phyloP scores from a whole-genome alignment of 2,329 filamentous ascomycete genomes.

The Pestalotiopsis sp. region DNA sequence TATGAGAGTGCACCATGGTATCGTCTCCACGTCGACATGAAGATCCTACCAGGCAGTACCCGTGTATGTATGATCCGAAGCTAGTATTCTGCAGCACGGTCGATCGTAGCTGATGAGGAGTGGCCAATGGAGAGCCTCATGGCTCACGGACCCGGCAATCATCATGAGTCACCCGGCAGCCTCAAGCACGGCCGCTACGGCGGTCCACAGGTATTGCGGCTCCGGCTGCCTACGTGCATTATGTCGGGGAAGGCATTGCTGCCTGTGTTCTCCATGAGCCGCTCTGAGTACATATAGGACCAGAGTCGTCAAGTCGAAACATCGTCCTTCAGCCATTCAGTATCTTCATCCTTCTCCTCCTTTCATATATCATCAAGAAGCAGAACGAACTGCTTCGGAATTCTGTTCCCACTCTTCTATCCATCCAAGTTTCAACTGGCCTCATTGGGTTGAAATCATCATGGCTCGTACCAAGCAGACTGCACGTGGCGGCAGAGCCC shows the following conservation, averaged over 20 bases:
- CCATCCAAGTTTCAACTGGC: background rate
- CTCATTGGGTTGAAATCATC: background rate
- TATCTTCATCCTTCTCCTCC: background rate
- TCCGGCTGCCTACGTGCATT: background rate
- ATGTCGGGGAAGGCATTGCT: background rate
- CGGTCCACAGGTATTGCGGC: background rate
- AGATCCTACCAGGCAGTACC: background rate
- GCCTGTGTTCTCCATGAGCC: background rate
- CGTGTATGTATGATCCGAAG: background rate
- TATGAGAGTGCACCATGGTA: background rate
- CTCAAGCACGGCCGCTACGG: background rate
- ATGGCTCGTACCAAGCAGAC: slow-evolving; percentile 4
- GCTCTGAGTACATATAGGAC: slow-evolving; percentile 18
- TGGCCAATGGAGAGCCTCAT: background rate
- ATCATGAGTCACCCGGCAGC: background rate
- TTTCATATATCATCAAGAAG: background rate
- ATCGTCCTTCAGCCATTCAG: background rate
- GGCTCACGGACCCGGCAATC: background rate
- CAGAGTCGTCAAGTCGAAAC: background rate
- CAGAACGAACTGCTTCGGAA: background rate
- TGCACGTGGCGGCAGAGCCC: slow-evolving; percentile 1
- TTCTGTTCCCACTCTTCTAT: background rate
- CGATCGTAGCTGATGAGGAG: background rate
- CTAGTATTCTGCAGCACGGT: background rate
- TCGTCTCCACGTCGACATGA: background rate